Conservation (phyloP, 2,329 filamentous ascomycete genomes). For the Claviceps cyperi region DNA sequence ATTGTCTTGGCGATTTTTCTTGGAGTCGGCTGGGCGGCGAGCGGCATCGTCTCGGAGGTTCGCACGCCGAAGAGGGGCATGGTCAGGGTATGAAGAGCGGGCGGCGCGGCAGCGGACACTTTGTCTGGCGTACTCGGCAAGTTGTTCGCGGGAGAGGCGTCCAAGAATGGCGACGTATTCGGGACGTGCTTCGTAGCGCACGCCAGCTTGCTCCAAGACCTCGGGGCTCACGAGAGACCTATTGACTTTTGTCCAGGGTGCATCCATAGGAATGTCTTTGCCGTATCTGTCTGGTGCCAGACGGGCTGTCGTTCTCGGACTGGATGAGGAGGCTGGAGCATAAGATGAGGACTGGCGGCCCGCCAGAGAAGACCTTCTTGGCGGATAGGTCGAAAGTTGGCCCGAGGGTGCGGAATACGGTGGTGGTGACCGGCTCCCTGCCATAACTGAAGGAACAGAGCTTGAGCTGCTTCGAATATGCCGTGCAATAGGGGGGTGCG, state of each 20-base stretch:
- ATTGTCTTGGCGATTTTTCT: conserved; percentile 19
- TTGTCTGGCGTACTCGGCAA: conserved; percentile 34
- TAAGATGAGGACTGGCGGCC: conserved; percentile 11
- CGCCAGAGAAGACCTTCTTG: conserved; percentile 14
- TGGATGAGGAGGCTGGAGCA: conserved; percentile 10
- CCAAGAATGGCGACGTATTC: conserved; percentile 47
- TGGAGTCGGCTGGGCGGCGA: conserved; percentile 16
- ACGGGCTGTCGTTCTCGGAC: conserved; percentile 18
- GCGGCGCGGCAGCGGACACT: conserved; percentile 33
- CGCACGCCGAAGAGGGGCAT: conserved; percentile 4
- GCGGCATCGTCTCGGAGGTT: conserved; percentile 4
- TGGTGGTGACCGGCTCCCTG: conserved; percentile 11
- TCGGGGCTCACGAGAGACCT: conserved; percentile 39
- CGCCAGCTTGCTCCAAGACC: conserved; percentile 35
- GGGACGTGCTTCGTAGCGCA: conserved; percentile 44
- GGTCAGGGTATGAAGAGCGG: conserved; percentile 13
- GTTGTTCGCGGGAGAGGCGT: conserved; percentile 34
- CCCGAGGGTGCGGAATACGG: conserved; percentile 12
- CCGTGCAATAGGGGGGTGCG: conserved; percentile 25
- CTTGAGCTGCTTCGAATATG: conserved; percentile 15
- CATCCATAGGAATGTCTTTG: conserved; percentile 38
- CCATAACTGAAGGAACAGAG: conserved; percentile 21
- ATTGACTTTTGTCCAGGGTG: conserved; percentile 43
- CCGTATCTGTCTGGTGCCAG: conserved; percentile 44
- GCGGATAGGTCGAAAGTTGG: conserved; percentile 16